Conservation (phyloP, 2,329 filamentous ascomycete species). For the Penicillium sp. region DNA sequence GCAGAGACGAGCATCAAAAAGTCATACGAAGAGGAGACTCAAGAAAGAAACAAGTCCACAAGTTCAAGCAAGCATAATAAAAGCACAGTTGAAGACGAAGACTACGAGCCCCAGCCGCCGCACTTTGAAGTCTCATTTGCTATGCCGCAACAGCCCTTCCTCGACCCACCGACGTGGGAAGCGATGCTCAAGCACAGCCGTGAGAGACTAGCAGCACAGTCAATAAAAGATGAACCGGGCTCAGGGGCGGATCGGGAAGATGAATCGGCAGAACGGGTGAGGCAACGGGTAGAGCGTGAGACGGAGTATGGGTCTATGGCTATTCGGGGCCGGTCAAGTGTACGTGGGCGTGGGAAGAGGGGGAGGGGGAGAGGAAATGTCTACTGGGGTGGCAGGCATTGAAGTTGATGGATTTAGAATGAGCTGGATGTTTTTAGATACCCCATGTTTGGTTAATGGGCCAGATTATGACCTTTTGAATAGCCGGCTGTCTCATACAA, state of each 20-base stretch:
- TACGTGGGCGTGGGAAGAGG: conserved; percentile 20
- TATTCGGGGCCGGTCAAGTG: conserved; percentile 27
- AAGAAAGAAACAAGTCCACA: background rate
- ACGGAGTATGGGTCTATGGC: conserved; percentile 36
- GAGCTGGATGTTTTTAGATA: background rate
- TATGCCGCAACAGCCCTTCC: conserved; percentile 37
- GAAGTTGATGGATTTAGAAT: background rate
- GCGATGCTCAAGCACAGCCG: conserved; percentile 25
- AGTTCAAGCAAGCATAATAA: background rate
- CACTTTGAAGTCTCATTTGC: conserved; percentile 36
- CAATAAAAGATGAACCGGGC: background rate
- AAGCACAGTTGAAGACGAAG: background rate
- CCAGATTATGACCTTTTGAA: background rate
- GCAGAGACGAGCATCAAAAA: conserved; percentile 19
- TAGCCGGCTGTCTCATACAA: background rate
- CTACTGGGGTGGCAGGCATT: conserved; percentile 12
- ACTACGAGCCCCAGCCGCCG: background rate
- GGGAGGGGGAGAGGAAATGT: conserved; percentile 10
- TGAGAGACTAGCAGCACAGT: conserved; percentile 4
- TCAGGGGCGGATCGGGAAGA: background rate
- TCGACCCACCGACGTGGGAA: conserved; percentile 37
- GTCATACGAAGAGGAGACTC: background rate
- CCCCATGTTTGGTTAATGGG: background rate
- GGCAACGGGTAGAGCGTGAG: conserved; percentile 22
- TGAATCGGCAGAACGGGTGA: conserved; percentile 18